Evolutionary conservation across 208 protist genomes (phyloP).

Genomic region (Acanthamoeba rhysodes): DNA sequence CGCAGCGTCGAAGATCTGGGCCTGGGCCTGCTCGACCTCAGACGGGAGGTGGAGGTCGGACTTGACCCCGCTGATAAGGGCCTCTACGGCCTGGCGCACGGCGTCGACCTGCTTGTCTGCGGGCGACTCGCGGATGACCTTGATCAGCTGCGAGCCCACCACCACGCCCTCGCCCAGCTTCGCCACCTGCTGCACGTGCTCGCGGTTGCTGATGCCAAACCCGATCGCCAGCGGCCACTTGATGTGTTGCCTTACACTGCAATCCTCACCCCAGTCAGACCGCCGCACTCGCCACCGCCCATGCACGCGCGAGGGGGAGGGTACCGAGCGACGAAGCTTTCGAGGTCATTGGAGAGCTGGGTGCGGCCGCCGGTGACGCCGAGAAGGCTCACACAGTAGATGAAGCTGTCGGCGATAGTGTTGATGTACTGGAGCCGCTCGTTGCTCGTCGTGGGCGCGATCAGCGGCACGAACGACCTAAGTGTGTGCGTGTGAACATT

Average conservation of each 20-base stretch:
- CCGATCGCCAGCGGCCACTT: conserved; percentile 88
- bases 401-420: conserved; percentile 80
- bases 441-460: conserved; percentile 85
- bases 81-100: conserved; percentile 29
- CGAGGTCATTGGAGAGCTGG: conserved; percentile 74
- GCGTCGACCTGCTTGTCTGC: conserved; percentile 1
- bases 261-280: too few species aligned
- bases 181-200: conserved; percentile 79
- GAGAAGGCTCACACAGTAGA: conserved; percentile 86
- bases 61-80: not conserved
- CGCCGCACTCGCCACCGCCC: too few species aligned
- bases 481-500: not conserved
- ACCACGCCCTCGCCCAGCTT: conserved; percentile 88
- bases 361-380: conserved; percentile 89
- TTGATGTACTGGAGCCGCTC: conserved; percentile 78
- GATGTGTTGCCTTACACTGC: conserved; percentile 65
- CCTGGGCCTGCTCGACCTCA: not conserved
- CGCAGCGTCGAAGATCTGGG: not conserved
- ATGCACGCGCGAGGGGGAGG: not conserved
- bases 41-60: not conserved
- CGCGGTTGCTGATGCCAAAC: conserved; percentile 88
- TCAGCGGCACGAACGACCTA: conserved; percentile 85
- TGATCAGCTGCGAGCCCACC: conserved; percentile 87
- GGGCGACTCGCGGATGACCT: conserved; percentile 62
- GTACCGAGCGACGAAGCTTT: conserved; percentile 61